Evolutionary conservation across 192 early-diverging fungal species (phyloP).

Genomic region (Mortierella claussenii): DNA sequence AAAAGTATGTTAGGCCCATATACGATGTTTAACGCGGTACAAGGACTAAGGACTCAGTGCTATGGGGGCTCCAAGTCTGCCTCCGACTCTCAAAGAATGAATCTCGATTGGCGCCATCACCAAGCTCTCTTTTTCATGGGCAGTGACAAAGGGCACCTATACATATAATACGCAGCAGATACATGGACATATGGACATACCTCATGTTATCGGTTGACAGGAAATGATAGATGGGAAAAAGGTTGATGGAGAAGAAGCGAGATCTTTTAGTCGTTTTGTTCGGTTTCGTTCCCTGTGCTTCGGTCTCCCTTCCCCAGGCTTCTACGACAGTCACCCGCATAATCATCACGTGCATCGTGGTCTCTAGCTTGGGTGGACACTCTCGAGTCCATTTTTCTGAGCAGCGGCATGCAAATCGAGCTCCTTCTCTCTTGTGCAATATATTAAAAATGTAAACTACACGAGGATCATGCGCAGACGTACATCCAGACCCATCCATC

Average conservation of each 20-base stretch:
- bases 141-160: too few relatives aligned
- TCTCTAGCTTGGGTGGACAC: neutral
- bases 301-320: neutral
- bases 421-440: slow-evolving; percentile 44
- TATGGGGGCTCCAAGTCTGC: too few relatives aligned
- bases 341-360: too few relatives aligned
- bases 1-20: too few relatives aligned
- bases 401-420: slow-evolving; percentile 1
- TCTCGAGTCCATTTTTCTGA: too few relatives aligned
- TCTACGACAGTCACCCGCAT: neutral
- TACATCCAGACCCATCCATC: slow-evolving; percentile 1
- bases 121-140: too few relatives aligned
- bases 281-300: neutral
- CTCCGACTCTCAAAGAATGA: too few relatives aligned
- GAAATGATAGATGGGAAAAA: neutral
- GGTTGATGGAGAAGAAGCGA: neutral
- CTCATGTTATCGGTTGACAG: neutral
- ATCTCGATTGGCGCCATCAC: too few relatives aligned
- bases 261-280: neutral
- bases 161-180: too few relatives aligned
- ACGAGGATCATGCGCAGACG: neutral
- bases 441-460: slow-evolving; percentile 40
- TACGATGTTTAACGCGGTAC: too few relatives aligned
- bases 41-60: too few relatives aligned
- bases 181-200: too few relatives aligned